phyloP scores from a whole-genome alignment of 208 protist genomes.

The Trypanosoma vivax region DNA sequence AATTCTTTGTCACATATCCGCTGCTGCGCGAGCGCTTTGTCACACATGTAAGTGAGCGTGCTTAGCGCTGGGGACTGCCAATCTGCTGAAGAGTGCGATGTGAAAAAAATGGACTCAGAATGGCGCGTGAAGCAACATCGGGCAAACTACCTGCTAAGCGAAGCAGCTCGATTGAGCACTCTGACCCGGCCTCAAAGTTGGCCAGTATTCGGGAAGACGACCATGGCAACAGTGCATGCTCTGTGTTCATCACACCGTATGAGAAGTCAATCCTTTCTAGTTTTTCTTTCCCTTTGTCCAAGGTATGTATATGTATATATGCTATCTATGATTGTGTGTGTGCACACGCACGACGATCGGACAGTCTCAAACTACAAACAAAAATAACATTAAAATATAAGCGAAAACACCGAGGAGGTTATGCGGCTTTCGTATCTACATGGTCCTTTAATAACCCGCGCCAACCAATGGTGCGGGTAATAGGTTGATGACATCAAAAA shows the following conservation, averaged over 20 bases:
- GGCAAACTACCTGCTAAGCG: constrained; percentile 35
- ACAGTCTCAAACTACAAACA: too few species aligned
- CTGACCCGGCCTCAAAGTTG: constrained; percentile 36
- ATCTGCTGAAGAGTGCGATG: constrained; percentile 23
- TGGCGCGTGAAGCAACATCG: constrained; percentile 54
- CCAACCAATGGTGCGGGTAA: too few species aligned
- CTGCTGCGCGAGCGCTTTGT: constrained; percentile 26
- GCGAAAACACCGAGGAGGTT: too few species aligned
- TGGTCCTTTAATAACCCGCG: too few species aligned
- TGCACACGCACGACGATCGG: too few species aligned
- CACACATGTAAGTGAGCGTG: constrained; percentile 32
- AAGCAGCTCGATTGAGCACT: constrained; percentile 23
- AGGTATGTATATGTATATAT: too few species aligned
- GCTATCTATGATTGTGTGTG: too few species aligned
- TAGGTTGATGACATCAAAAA: too few species aligned
- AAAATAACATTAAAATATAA: too few species aligned
- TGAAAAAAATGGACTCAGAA: constrained; percentile 56
- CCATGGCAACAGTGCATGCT: constrained; percentile 50
- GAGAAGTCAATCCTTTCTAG: constrained; percentile 13
- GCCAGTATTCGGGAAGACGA: constrained; percentile 33
- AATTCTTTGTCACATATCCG: constrained; percentile 6
- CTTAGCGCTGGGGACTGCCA: constrained; percentile 9
- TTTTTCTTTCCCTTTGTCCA: constrained; percentile 4
- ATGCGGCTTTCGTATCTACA: too few species aligned
- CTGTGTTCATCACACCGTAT: constrained; percentile 12